Evolutionary conservation across 345 rosid genomes (phyloP).

Genomic region (Hibiscus tridactylites): DNA sequence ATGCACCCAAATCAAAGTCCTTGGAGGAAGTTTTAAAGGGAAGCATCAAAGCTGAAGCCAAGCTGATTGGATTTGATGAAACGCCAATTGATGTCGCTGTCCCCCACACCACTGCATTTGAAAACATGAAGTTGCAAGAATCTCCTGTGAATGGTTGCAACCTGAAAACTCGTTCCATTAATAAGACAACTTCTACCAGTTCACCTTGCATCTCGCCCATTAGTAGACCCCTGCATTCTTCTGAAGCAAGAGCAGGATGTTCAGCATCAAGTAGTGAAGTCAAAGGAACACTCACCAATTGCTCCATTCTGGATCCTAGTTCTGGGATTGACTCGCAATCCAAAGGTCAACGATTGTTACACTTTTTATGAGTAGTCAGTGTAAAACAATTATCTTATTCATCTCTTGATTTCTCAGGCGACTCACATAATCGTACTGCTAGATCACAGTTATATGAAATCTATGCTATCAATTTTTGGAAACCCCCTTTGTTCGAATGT

Average conservation of each 20-base stretch:
- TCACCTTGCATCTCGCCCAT: slow-evolving; percentile 16
- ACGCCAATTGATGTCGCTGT: slow-evolving; percentile 39
- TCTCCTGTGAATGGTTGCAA: no score
- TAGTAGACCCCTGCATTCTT: background rate
- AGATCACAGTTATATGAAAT: slow-evolving; percentile 53
- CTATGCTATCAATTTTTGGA: slow-evolving; percentile 66
- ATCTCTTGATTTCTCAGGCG: slow-evolving; percentile 27
- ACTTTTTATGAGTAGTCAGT: background rate
- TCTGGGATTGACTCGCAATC: background rate
- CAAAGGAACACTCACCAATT: background rate
- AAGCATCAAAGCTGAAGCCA: slow-evolving; percentile 42
- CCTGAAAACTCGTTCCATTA: slow-evolving; percentile 6
- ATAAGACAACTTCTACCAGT: slow-evolving; percentile 9
- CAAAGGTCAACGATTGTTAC: slow-evolving; percentile 18
- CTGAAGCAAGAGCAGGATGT: background rate
- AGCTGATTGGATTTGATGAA: slow-evolving; percentile 78
- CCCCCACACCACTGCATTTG: slow-evolving; percentile 18
- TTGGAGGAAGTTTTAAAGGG: slow-evolving; percentile 53
- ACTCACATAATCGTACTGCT: slow-evolving; percentile 31
- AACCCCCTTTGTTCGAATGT: slow-evolving; percentile 59
- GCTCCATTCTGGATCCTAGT: no score
- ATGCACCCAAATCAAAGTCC: slow-evolving; percentile 32
- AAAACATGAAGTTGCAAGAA: slow-evolving; percentile 17
- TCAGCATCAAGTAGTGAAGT: slow-evolving; percentile 1
- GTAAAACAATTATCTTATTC: slow-evolving; percentile 1